These are phyloP conservation scores for Catenaria anguillulae DNA, from an alignment of 371 early-diverging fungal species.

Conservation along the genomic window DNA sequence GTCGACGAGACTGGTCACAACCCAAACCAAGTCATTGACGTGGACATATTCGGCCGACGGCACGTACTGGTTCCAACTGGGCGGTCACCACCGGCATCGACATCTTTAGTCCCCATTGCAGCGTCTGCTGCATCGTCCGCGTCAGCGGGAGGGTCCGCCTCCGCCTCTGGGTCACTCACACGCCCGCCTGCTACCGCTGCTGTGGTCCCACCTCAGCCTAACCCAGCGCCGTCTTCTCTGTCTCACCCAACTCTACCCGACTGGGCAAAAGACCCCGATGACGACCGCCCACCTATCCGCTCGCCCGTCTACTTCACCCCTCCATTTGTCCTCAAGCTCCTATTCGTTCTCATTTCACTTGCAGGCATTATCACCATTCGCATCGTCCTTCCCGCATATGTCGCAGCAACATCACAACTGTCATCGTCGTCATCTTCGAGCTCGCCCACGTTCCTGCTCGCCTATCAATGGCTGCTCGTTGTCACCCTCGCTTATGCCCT, in stretches of 20 bases:
- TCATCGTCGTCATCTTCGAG: not conserved
- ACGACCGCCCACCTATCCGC: not conserved
- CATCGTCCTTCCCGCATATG: not conserved
- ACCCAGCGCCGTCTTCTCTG: not conserved
- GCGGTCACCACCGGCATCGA: too few species aligned
- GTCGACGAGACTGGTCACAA: too few species aligned
- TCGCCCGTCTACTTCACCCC: not conserved
- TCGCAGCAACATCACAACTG: not conserved
- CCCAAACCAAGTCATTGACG: too few species aligned
- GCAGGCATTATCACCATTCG: not conserved
- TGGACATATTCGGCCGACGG: too few species aligned
- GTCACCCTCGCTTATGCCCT: not conserved
- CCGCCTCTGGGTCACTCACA: too few species aligned
- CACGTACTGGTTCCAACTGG: too few species aligned
- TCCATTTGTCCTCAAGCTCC: not conserved
- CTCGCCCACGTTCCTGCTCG: not conserved
- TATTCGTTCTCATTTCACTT: not conserved
- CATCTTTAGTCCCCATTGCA: too few species aligned
- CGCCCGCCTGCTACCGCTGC: too few species aligned
- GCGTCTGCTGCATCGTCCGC: too few species aligned
- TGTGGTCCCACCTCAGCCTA: too few species aligned
- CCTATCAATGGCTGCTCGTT: not conserved
- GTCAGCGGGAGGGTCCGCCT: too few species aligned
- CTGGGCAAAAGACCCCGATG: not conserved
- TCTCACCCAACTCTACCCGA: not conserved